Percentiles rank a stretch among this genome's conserved stretches.
phyloP scores from a whole-genome alignment of 768 basidiomycete species.

The Tricholomella constricta region DNA sequence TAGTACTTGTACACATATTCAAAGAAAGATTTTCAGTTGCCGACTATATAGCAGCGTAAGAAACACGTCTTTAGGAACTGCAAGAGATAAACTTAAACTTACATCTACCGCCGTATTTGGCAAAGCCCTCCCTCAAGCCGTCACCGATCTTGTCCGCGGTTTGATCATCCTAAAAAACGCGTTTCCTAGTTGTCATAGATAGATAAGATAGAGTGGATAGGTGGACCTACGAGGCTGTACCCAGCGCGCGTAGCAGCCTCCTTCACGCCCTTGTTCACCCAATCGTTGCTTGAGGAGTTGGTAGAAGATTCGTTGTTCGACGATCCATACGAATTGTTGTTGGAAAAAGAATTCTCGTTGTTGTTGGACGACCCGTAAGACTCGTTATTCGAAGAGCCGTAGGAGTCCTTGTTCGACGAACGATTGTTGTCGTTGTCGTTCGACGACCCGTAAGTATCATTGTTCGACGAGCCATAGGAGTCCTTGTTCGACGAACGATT shows the following conservation, averaged over 20 bases:
- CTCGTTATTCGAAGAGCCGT: constrained; percentile 18
- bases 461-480: constrained; percentile 21
- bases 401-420: constrained; percentile 16
- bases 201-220: not conserved
- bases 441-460: constrained; percentile 15
- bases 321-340: constrained; percentile 24
- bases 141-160: constrained; percentile 41
- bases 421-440: constrained; percentile 12
- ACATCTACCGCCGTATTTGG: constrained; percentile 36
- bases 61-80: too few relatives aligned
- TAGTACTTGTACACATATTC: too few relatives aligned
- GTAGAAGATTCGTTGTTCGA: constrained; percentile 14
- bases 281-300: constrained; percentile 24
- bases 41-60: too few relatives aligned
- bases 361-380: constrained; percentile 14
- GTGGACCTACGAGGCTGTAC: constrained; percentile 42
- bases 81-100: constrained; percentile 7
- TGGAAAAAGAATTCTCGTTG: constrained; percentile 12
- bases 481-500: constrained; percentile 16
- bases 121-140: constrained; percentile 36
- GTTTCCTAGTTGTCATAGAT: not conserved
- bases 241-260: constrained; percentile 42
- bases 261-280: constrained; percentile 41
- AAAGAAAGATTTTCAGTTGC: not conserved
- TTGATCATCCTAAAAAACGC: constrained; percentile 29